phyloP scores from a whole-genome alignment of 768 basidiomycete genomes.

The Fomitopsis pulvina region DNA sequence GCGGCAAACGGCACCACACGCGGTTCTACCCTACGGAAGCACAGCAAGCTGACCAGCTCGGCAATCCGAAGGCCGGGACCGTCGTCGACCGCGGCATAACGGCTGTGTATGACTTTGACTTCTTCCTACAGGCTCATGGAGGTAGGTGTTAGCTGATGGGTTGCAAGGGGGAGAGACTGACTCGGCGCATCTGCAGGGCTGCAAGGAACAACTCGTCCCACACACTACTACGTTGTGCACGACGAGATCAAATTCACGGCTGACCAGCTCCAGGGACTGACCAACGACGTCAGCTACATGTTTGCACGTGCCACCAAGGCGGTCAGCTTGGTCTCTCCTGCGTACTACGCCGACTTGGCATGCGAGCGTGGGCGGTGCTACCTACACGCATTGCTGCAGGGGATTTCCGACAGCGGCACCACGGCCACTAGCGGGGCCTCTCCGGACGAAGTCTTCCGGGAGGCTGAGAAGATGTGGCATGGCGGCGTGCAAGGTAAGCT shows the following conservation, averaged over 20 bases:
- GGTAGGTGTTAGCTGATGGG: too few relatives aligned
- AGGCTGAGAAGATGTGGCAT: conserved; percentile 52
- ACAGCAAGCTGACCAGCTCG: conserved; percentile 34
- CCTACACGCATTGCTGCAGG: conserved; percentile 41
- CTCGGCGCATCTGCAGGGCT: conserved; percentile 45
- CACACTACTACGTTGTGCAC: conserved; percentile 49
- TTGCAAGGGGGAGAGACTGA: too few relatives aligned
- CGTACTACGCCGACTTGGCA: conserved; percentile 42
- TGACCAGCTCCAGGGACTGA: conserved; percentile 47
- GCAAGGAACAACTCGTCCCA: conserved; percentile 42
- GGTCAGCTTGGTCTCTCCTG: conserved; percentile 38
- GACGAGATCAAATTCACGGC: conserved; percentile 46
- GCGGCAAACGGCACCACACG: conserved; percentile 54
- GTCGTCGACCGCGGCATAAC: conserved; percentile 51
- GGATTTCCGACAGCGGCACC: conserved; percentile 26
- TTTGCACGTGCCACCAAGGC: conserved; percentile 56
- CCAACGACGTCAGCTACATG: conserved; percentile 47
- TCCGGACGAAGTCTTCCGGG: conserved; percentile 41
- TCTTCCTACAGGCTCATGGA: conserved; percentile 52
- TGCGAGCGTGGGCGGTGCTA: conserved; percentile 51
- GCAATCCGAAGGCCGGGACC: conserved; percentile 47
- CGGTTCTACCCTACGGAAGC: conserved; percentile 48
- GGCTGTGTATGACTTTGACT: conserved; percentile 48
- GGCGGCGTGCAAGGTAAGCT: conserved; percentile 45
- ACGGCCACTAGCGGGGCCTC: conserved; percentile 30